A percentile compares a stretch with the other conserved stretches of the same genome.
These are phyloP conservation scores for Ilyonectria destructans DNA, from an alignment of 2,329 filamentous ascomycete genomes.

Conservation along the genomic window DNA sequence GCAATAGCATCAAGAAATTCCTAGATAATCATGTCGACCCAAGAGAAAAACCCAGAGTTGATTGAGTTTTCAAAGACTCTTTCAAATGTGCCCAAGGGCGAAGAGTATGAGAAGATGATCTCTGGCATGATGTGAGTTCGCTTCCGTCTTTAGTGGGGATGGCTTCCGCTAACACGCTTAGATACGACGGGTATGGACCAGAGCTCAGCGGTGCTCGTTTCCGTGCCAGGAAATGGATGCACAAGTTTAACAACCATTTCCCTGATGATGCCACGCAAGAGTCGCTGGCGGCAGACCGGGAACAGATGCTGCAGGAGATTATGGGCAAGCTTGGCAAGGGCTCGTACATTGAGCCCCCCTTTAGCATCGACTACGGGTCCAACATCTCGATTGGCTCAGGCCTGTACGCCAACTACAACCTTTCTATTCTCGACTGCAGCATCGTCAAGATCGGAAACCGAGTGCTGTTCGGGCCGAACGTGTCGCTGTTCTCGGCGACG, in stretches of 20 bases:
- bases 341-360: slow-evolving; percentile 72
- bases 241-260: slow-evolving; percentile 73
- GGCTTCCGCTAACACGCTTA: slow-evolving; percentile 43
- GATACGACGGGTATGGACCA: slow-evolving; percentile 67
- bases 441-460: slow-evolving; percentile 78
- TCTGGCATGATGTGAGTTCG: slow-evolving; percentile 46
- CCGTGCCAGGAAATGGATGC: slow-evolving; percentile 68
- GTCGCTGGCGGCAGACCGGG: slow-evolving; percentile 57
- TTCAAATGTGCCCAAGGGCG: slow-evolving; percentile 42
- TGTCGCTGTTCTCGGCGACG: slow-evolving; percentile 78
- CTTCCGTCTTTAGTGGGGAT: background rate
- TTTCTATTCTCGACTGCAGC: slow-evolving; percentile 81
- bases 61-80: slow-evolving; percentile 44
- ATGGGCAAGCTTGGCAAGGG: slow-evolving; percentile 67
- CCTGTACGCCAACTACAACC: slow-evolving; percentile 71
- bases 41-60: slow-evolving; percentile 38
- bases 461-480: slow-evolving; percentile 80
- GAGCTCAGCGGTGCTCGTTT: slow-evolving; percentile 68
- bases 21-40: slow-evolving; percentile 38
- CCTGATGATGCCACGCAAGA: slow-evolving; percentile 63
- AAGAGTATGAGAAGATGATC: slow-evolving; percentile 49
- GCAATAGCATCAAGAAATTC: background rate
- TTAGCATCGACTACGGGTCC: slow-evolving; percentile 76
- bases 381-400: slow-evolving; percentile 73
- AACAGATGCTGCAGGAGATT: slow-evolving; percentile 65